Evolutionary conservation across 441 rosid species (phyloP).

Genomic region (Dalechampia spathulata): DNA sequence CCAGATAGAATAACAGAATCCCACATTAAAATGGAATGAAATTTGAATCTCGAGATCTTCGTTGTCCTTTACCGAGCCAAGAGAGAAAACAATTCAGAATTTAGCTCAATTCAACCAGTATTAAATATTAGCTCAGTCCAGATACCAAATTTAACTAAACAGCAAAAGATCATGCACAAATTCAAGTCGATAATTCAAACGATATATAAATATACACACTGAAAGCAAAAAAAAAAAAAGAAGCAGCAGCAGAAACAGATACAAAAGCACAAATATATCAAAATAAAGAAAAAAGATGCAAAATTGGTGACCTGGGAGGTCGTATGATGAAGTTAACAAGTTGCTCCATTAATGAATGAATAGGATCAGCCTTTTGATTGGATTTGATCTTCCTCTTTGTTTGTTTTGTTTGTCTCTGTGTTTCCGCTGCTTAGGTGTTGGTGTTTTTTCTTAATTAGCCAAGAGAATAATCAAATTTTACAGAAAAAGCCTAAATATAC

Average conservation of each 20-base stretch:
- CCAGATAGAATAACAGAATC: not conserved
- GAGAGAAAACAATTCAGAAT: not conserved
- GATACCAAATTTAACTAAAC: slow-evolving; percentile 11
- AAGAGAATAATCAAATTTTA: slow-evolving; percentile 13
- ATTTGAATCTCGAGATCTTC: not conserved
- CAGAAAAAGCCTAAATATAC: too few relatives aligned
- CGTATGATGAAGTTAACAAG: slow-evolving; percentile 89
- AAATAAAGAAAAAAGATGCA: not conserved
- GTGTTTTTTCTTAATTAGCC: slow-evolving; percentile 7
- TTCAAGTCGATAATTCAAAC: not conserved
- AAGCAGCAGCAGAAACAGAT: too few relatives aligned
- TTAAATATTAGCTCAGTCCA: slow-evolving; percentile 1
- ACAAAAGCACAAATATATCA: too few relatives aligned
- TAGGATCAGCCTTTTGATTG: slow-evolving; percentile 13
- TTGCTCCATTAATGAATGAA: slow-evolving; percentile 67
- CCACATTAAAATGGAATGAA: not conserved
- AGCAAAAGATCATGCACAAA: not conserved
- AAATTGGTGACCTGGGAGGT: slow-evolving; percentile 67
- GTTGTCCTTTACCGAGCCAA: not conserved
- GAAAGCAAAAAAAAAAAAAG: not conserved
- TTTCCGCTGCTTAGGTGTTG: not conserved
- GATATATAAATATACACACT: not conserved
- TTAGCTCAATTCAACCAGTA: slow-evolving; percentile 5
- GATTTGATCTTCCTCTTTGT: slow-evolving; percentile 5
- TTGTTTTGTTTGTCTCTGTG: slow-evolving; percentile 19